Base-by-base conservation (phyloP, 106 monocot genomes). In the Dendrobium officinale region DNA sequence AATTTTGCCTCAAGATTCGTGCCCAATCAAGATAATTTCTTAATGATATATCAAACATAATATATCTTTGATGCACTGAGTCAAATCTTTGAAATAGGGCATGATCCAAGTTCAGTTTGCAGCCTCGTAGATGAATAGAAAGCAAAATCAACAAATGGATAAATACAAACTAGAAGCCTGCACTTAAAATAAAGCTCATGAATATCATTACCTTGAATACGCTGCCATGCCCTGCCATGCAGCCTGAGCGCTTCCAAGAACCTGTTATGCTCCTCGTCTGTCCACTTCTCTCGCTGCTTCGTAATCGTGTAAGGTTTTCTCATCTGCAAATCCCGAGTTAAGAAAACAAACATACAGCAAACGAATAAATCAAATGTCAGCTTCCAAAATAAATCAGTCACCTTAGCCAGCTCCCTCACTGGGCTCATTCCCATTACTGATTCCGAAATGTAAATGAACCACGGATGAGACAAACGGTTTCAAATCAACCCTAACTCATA, bases 241-340 rank as follows among this genome's bases (percentile, higher is more conserved):
- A 89, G 82, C 73, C 82, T 86, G 49, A 89, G 43, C 29, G 86
- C 89, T 77, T 89, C 84, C 47, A 86, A 67, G 54, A 89, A 89
- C 80, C 72, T 84, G 79, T 67, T 49, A 64, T 89, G 89, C 55
- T 89, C 89, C 73, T 89, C 89, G 73, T 84, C 84, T 1, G 89
- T 86, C 89, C 89, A 89, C 70, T 77, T 84, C 77, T 89, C 89
- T 44, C 89, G 81, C 67, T 86, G 89, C 81, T 89, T 89, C 8
- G 89, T 89, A 43, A 89, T 89, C 5, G 89, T 89, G 75, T 89
- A 89, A 10, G 89, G 86, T 77, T 89, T 89, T 74, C 89, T 86
- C 26, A n/a, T 78, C 84, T 84, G 78, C 75, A 82, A 22, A 66
- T 61, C 15, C 4, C 67, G 9, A 4, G 5, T 64, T 1, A 43